Evolutionary conservation across 2,329 filamentous ascomycete genomes (phyloP), one percentile per base, ranked within the genome.

Genomic region (Trichoderma cornu-damae): DNA sequence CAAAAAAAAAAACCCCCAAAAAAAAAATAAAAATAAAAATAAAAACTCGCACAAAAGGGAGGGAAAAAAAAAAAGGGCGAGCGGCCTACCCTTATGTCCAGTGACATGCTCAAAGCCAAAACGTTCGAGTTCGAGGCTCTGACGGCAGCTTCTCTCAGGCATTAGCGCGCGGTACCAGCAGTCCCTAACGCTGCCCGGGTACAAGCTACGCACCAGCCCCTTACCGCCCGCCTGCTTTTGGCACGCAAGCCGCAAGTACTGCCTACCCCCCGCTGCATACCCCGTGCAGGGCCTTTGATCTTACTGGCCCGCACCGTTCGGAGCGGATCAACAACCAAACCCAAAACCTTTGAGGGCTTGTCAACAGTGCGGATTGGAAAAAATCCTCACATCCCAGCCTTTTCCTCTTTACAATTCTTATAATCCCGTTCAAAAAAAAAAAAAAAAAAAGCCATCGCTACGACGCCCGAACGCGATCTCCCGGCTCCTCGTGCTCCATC

Each of bases 281-380:
- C n/a, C n/a, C n/a, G n/a, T n/a, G n/a, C n/a, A n/a, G n/a, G n/a
- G n/a, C n/a, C n/a, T n/a, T n/a, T n/a, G n/a, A n/a, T 66, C 48
- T 72, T 63, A 72, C 61, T 70, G 67, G 68, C 11, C 61, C 59
- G 59, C 55, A 54, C 52, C 47, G 57, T 58, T 66, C 70, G 67
- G 68, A 70, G 65, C 68, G 68, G 68, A 72, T 71, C 69, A 72
- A 72, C 69, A 67, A 70, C 70, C 71, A 72, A 72, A 70, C 70
- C 72, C 70, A 66, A 69, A 65, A 52, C 60, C n/a, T n/a, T n/a
- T n/a, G n/a, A n/a, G n/a, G n/a, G n/a, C n/a, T 63, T 64, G 64
- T 65, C 67, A 61, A 74, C 71, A 74, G 72, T 74, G 72, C 72
- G 72, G 71, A 73, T 73, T 73, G 68, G 67, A 72, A 74, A n/a